Evolutionary conservation across 1,139 yeast genomes (phyloP), one percentile per base, ranked within the genome.

Genomic region (Lodderomyces orthopsilosis): DNA sequence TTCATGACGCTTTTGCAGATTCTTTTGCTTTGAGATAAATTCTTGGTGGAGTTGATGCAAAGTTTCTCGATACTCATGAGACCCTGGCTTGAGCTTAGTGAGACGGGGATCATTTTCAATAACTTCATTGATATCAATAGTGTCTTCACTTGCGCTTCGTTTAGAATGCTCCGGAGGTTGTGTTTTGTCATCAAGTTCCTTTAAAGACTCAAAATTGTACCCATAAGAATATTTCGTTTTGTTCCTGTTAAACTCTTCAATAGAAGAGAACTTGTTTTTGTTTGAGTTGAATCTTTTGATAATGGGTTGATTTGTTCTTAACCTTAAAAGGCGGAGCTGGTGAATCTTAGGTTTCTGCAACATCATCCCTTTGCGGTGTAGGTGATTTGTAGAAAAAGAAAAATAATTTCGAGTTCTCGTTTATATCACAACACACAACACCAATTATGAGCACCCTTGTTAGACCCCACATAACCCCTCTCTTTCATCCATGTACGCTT

Each of bases 21-120:
- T 53, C 36, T 58, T 50, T 38, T 63, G 63, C 13, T 59, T 51
- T 13, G 43, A 38, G 28, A 55, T 50, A 40, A 51, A 57, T 38
- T 67, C 70, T 41, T 63, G 55, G 41, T 68, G 68, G 12, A 72
- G 54, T 32, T 54, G 41, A 44, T 55, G 46, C 30, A 65, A 55
- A 52, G 60, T 62, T 18, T 69, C 63, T 46, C 68, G 69, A 51
- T 68, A 70, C 35, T 73, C 76, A 0, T 73, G 64, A 1, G 74
- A 59, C 1, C 70, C 68, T 3, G 59, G 63, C 34, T 52, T 56
- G 18, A 70, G 52, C 3, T 51, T 51, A n/a, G 49, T 42, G 37
- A 72, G 58, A 17, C 71, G 52, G 2, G 75, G 75, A 47, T 70
- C 74, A 6, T 51, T 50, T 47, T 64, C 68, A 23, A 68, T 46